Conservation (phyloP, 2,329 filamentous ascomycete genomes). For the Esteya vermicola region DNA sequence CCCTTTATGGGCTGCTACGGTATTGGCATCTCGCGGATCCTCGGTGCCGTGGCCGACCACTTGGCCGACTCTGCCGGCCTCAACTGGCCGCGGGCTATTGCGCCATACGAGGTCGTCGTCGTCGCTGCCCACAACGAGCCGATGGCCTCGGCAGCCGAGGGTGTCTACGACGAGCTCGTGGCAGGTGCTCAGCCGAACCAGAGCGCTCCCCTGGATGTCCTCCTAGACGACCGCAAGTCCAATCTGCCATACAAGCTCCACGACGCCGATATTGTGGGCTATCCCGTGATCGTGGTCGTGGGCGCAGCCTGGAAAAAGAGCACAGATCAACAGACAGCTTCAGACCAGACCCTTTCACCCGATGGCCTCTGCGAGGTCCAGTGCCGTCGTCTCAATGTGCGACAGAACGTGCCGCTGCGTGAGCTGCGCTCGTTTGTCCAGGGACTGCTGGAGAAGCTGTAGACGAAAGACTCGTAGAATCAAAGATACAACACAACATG, state of each 20-base stretch:
- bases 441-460: slow-evolving; percentile 36
- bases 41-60: slow-evolving; percentile 71
- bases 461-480: no score
- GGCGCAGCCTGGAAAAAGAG: slow-evolving; percentile 49
- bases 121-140: slow-evolving; percentile 33
- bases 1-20: slow-evolving; percentile 90
- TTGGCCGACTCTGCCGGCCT: slow-evolving; percentile 59
- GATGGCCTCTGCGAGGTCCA: slow-evolving; percentile 54
- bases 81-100: slow-evolving; percentile 77
- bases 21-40: slow-evolving; percentile 81
- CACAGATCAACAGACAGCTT: slow-evolving; percentile 34
- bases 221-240: slow-evolving; percentile 64
- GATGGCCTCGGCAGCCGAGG: slow-evolving; percentile 30
- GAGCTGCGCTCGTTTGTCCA: slow-evolving; percentile 31
- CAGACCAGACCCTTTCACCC: not conserved
- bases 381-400: slow-evolving; percentile 52
- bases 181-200: not conserved
- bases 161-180: slow-evolving; percentile 49
- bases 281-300: slow-evolving; percentile 68
- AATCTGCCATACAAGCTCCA: slow-evolving; percentile 72
- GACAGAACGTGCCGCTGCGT: slow-evolving; percentile 40
- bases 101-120: slow-evolving; percentile 67
- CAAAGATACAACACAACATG: no score
- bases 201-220: slow-evolving; percentile 37
- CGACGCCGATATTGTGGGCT: slow-evolving; percentile 82